These are phyloP conservation scores for Metschnikowia similis DNA, from an alignment of 805 yeast genomes.

Conservation along the genomic window DNA sequence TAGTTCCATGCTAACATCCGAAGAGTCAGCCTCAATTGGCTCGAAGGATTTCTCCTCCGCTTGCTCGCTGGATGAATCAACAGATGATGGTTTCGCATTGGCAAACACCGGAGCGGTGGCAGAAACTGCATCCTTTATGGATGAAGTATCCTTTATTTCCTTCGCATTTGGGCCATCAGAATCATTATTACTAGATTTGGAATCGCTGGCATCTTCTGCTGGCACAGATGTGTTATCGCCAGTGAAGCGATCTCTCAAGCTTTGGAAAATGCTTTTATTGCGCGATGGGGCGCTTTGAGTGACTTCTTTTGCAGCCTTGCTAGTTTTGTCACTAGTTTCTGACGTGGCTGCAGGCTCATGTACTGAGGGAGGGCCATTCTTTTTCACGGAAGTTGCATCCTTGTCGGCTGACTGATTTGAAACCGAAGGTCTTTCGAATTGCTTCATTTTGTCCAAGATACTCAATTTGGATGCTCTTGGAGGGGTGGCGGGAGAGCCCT, in stretches of 20 bases:
- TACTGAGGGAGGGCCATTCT: neutral
- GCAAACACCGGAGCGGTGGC: neutral
- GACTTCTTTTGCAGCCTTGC: neutral
- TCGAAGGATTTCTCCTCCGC: neutral
- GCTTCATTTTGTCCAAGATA: conserved; percentile 34
- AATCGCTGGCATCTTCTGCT: neutral
- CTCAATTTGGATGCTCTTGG: conserved; percentile 1
- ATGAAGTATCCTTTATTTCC: neutral
- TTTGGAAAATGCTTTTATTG: conserved; percentile 32
- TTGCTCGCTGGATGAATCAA: neutral
- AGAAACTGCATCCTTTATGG: neutral
- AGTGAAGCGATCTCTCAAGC: conserved; percentile 29
- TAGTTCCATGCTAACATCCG: neutral
- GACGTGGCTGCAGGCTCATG: neutral
- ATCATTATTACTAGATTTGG: neutral
- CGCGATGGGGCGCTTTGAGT: conserved; percentile 12
- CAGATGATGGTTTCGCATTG: neutral
- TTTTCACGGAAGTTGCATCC: neutral
- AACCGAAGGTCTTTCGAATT: conserved; percentile 23
- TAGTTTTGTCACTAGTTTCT: neutral
- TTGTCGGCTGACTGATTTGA: neutral
- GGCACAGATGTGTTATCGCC: conserved; percentile 6
- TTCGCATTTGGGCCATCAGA: neutral
- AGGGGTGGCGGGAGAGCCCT: neutral
- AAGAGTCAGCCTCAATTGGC: neutral